Conservation (phyloP, 2,329 filamentous ascomycete genomes). For the Xylariaceae sp. region DNA sequence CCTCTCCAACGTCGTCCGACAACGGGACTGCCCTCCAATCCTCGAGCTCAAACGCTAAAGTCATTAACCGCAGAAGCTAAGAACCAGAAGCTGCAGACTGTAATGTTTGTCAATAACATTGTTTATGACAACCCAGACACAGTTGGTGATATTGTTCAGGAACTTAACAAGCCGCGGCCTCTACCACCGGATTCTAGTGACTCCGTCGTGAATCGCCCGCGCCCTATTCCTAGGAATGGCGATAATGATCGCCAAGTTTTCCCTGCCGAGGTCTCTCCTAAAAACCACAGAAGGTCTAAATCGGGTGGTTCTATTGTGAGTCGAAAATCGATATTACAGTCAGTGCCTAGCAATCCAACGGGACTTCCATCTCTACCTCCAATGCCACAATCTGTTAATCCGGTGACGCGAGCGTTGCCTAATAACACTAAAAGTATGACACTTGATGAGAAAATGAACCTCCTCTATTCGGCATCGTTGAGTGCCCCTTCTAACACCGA, state of each 20-base stretch:
- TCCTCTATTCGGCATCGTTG: constrained; percentile 53
- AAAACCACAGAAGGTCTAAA: constrained; percentile 54
- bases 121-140: constrained; percentile 58
- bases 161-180: constrained; percentile 43
- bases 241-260: constrained; percentile 55
- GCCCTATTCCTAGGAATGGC: constrained; percentile 59
- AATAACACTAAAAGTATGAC: constrained; percentile 65
- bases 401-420: constrained; percentile 49
- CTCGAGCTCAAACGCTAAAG: constrained; percentile 47
- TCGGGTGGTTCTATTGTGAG: constrained; percentile 54
- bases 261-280: constrained; percentile 50
- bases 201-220: constrained; percentile 60
- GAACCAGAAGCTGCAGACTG: constrained; percentile 50
- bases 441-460: constrained; percentile 61
- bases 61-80: constrained; percentile 37
- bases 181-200: constrained; percentile 37
- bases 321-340: constrained; percentile 53
- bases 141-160: constrained; percentile 57
- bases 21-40: constrained; percentile 56
- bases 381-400: constrained; percentile 51
- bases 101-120: constrained; percentile 63
- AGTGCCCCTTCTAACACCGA: constrained; percentile 30
- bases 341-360: constrained; percentile 52
- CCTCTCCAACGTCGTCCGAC: constrained; percentile 52
- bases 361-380: constrained; percentile 59